Evolutionary conservation across 257 asterid species (phyloP).

Genomic region (Fraxinus pennsylvanica): DNA sequence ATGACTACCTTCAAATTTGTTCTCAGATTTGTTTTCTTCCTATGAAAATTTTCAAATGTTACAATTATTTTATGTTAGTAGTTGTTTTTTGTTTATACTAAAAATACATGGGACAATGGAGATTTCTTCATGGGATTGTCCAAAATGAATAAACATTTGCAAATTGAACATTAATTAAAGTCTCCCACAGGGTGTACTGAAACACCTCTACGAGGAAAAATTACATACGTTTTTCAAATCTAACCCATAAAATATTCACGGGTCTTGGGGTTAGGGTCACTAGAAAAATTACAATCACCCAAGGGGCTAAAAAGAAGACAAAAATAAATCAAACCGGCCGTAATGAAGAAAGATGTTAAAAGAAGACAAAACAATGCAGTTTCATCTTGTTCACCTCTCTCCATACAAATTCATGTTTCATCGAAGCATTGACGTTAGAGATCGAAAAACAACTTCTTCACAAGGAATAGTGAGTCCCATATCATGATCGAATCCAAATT

Average conservation of each 20-base stretch:
- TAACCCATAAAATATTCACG: slow-evolving; percentile 30
- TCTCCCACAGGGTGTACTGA: slow-evolving; percentile 31
- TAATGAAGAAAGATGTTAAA: slow-evolving; percentile 20
- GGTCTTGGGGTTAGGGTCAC: slow-evolving; percentile 30
- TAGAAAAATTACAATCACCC: neutral
- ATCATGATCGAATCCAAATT: slow-evolving; percentile 50
- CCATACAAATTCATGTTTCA: slow-evolving; percentile 1
- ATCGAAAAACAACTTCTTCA: slow-evolving; percentile 46
- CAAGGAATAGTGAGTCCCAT: slow-evolving; percentile 59
- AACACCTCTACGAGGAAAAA: slow-evolving; percentile 43
- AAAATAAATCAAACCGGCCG: neutral
- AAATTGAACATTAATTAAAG: neutral
- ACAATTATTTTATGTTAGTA: no score
- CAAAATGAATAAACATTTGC: neutral
- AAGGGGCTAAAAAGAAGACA: slow-evolving; percentile 1
- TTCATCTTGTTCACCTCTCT: slow-evolving; percentile 33
- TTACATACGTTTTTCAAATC: slow-evolving; percentile 21
- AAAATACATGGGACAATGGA: neutral
- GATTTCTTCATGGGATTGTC: neutral
- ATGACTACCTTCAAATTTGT: no score
- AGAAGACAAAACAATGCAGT: slow-evolving; percentile 27
- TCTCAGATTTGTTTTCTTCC: no score
- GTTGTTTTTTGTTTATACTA: neutral
- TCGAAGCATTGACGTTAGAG: slow-evolving; percentile 49
- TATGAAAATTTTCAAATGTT: no score